These are phyloP conservation scores for Pythium aristosporum DNA, from an alignment of 352 stramenopile species.

Conservation along the genomic window DNA sequence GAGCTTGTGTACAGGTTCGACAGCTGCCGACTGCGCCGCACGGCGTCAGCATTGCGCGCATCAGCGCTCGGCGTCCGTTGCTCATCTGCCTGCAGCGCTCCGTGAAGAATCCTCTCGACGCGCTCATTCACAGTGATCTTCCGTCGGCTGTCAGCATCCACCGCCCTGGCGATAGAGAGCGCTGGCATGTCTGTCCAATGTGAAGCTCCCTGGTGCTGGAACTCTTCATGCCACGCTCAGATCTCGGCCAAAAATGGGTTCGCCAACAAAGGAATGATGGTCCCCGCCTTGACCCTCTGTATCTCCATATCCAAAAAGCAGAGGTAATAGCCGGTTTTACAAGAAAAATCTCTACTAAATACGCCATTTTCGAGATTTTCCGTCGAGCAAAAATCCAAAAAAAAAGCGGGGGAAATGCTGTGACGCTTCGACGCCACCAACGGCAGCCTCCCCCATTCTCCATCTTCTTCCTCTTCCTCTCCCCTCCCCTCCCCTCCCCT, in stretches of 20 bases:
- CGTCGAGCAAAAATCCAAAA: background rate
- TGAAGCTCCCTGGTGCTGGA: background rate
- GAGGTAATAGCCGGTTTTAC: background rate
- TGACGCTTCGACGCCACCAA: conserved; percentile 9
- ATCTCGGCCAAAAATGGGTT: conserved; percentile 8
- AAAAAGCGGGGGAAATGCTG: conserved; percentile 7
- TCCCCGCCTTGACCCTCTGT: background rate
- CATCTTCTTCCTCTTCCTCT: background rate
- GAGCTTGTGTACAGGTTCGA: conserved; percentile 48
- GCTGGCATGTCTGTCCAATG: background rate
- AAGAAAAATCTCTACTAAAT: background rate
- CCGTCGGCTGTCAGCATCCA: conserved; percentile 21
- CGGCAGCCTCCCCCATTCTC: background rate
- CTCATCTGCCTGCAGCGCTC: conserved; percentile 35
- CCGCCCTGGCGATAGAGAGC: conserved; percentile 8
- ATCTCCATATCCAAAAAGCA: background rate
- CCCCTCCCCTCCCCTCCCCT: too few species aligned
- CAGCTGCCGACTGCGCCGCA: conserved; percentile 43
- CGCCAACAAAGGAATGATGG: background rate
- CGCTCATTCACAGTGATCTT: conserved; percentile 75
- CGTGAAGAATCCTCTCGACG: conserved; percentile 60
- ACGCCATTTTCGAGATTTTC: background rate
- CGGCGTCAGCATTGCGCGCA: conserved; percentile 28
- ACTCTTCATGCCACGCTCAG: background rate
- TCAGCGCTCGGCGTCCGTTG: conserved; percentile 29